Percentiles rank a stretch among this genome's conserved stretches.
Conservation (phyloP, 352 stramenopile genomes). For the Aphanomyces stellatus region DNA sequence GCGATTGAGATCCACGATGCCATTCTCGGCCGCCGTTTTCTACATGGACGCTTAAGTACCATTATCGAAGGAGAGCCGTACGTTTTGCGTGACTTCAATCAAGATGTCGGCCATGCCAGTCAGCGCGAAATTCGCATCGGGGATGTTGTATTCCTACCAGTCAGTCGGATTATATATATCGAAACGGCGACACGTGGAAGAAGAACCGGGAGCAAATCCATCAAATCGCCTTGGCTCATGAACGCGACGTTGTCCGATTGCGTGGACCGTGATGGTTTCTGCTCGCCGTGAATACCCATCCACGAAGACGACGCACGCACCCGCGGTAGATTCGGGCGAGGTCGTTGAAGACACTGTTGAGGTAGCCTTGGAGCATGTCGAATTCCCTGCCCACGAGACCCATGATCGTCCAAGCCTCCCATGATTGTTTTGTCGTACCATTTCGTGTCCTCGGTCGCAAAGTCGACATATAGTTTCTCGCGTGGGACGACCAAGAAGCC, state of each 20-base stretch:
- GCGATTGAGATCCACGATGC: constrained; percentile 26
- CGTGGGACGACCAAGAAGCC: constrained; percentile 27
- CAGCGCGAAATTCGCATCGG: constrained; percentile 36
- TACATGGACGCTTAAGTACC: not conserved
- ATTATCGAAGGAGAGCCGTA: not conserved
- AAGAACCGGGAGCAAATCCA: constrained; percentile 44
- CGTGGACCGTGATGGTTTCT: too few species aligned
- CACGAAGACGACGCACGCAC: too few species aligned
- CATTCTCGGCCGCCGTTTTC: not conserved
- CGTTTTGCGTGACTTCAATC: constrained; percentile 5
- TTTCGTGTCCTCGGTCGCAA: constrained; percentile 13
- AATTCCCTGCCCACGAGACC: too few species aligned
- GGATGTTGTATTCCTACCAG: constrained; percentile 49
- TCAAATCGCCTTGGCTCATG: constrained; percentile 47
- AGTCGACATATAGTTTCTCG: constrained; percentile 2
- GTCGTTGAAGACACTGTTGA: constrained; percentile 60
- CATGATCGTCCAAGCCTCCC: too few species aligned
- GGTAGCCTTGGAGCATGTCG: constrained; percentile 64
- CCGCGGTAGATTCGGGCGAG: constrained; percentile 64
- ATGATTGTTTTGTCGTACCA: too few species aligned
- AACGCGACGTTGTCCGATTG: constrained; percentile 26
- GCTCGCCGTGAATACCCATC: too few species aligned
- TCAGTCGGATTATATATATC: too few species aligned
- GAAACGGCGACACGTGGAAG: too few species aligned
- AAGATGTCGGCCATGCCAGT: constrained; percentile 39